phyloP scores from a whole-genome alignment of 140 eudicot genomes.

The Ambrosia hybrid region DNA sequence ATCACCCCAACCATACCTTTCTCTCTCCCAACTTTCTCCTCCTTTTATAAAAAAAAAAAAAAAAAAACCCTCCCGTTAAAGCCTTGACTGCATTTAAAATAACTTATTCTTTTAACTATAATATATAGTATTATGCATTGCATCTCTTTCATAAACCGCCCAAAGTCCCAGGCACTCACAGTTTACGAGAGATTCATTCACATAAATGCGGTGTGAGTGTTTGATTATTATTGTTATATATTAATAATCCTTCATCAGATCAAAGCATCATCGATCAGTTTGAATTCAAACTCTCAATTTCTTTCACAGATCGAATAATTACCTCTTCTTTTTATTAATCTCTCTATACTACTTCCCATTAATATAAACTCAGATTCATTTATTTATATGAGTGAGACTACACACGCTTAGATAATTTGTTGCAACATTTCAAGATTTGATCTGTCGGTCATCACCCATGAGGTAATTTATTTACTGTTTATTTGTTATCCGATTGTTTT shows the following conservation, averaged over 20 bases:
- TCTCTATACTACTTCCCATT: conserved; percentile 5
- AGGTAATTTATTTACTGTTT: conserved; percentile 26
- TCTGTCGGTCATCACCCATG: conserved; percentile 2
- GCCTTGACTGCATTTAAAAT: conserved; percentile 21
- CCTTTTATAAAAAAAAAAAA: conserved; percentile 1
- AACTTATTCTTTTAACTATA: neutral
- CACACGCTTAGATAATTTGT: neutral
- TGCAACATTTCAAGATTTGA: conserved; percentile 14
- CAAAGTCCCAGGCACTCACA: conserved; percentile 45
- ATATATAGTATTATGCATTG: conserved; percentile 1
- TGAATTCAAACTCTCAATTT: conserved; percentile 20
- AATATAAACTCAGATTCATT: conserved; percentile 23
- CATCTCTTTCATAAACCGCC: conserved; percentile 40
- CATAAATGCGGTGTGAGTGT: neutral
- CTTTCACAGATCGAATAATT: conserved; percentile 13
- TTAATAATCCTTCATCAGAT: conserved; percentile 13
- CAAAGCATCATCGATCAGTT: conserved; percentile 15
- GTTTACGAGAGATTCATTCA: conserved; percentile 32
- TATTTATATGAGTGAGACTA: neutral
- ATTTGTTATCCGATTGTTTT: conserved; percentile 14
- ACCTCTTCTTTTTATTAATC: neutral
- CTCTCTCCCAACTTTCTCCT: conserved; percentile 21
- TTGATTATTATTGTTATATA: conserved; percentile 18
- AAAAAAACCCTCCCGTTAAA: neutral
- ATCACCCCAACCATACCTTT: conserved; percentile 33